Conservation (phyloP, 2,329 filamentous ascomycete genomes). For the Xylariales sp. region DNA sequence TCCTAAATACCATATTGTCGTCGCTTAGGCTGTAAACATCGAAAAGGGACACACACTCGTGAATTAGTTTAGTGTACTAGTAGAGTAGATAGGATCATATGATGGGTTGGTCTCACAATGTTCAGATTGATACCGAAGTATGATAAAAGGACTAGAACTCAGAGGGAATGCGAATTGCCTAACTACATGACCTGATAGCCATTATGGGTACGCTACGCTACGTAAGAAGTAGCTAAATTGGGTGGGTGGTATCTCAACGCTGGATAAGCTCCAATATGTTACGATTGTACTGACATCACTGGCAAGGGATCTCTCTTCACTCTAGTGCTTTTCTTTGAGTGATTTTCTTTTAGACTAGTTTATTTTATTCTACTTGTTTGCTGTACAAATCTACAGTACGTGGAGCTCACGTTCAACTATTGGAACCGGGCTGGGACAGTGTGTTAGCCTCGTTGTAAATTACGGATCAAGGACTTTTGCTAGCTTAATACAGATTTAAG, state of each 20-base stretch:
- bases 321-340: too few relatives aligned
- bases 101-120: conserved; percentile 27
- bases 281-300: too few relatives aligned
- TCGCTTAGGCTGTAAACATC: conserved; percentile 4
- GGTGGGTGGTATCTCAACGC: too few relatives aligned
- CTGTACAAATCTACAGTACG: neutral
- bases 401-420: neutral
- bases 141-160: neutral
- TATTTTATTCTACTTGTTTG: neutral
- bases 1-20: neutral
- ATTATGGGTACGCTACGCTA: too few relatives aligned
- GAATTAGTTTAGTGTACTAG: neutral
- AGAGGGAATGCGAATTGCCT: neutral
- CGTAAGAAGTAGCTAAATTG: too few relatives aligned
- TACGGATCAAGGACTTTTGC: conserved; percentile 1
- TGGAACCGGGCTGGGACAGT: conserved; percentile 17
- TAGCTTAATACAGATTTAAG: conserved; percentile 22
- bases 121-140: neutral
- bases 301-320: too few relatives aligned
- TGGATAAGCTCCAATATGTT: too few relatives aligned
- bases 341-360: too few relatives aligned
- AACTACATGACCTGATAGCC: neutral
- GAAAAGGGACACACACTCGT: conserved; percentile 1
- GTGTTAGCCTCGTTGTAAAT: neutral
- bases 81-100: conserved; percentile 5